Base-by-base conservation (phyloP, 2,329 filamentous ascomycete genomes). In the Calonectria pseudoreteaudii region DNA sequence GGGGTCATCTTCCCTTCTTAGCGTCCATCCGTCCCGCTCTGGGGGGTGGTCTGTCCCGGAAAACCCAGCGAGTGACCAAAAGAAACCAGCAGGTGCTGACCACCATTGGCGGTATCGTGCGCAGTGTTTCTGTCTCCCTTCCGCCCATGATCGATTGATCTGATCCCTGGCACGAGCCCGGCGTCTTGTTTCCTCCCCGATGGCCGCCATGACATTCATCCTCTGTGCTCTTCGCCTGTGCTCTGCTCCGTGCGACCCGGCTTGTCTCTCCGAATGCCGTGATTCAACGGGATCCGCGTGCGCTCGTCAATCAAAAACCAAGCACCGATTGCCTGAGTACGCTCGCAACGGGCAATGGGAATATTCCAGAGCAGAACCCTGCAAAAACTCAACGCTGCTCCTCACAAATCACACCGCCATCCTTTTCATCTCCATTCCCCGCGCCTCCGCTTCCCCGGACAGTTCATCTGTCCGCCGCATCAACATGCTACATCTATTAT, bases 381-480 rank as follows among this genome's bases (percentile, higher is more conserved):
- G 56, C 34, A 38, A 60, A 36, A 36, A 14, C 20, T 23, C 13
- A 11, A 26, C n/a, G 2, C 36, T 28, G 1, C 28, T 64, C 49
- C 50, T 49, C 38, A 47, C 66, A 66, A 65, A 69, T 68, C 70
- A 65, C 56, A 60, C 56, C 49, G 38, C 47, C 36, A 38, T 69
- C 28, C 20, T 26, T 38, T 50, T 68, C 36, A 36, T 50, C 38
- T 50, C 23, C 26, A 52, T 36, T 38, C 34, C 64, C 60, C 60
- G 16, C 20, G 20, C 36, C 70, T 68, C 66, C 70, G 60, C 66
- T 72, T 50, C 56, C 50, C 70, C 56, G 65, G 56, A 62, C 23
- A 38, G 56, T 60, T 60, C 56, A 60, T 60, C 56, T 60, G 56
- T n/a, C 56, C 56, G 38, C 56, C 31, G 13, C 34, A 38, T 60